A percentile compares a stretch with the other conserved stretches of the same genome.
Conservation (phyloP, 2,329 filamentous ascomycete species). For the Raffaelea albimanens region DNA sequence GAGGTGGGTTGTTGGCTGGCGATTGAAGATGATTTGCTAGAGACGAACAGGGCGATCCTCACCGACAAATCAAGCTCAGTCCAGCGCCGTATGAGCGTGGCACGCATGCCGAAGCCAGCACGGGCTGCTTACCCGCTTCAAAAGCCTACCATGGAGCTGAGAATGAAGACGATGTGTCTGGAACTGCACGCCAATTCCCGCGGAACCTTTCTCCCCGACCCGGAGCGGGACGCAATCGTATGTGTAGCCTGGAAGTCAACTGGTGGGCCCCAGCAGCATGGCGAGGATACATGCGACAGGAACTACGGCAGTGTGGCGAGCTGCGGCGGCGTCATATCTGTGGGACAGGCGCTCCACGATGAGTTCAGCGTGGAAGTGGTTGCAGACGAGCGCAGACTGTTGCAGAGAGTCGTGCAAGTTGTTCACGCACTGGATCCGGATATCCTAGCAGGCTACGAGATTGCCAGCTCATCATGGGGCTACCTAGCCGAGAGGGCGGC, state of each 20-base stretch:
- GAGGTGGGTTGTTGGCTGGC: slow-evolving; percentile 64
- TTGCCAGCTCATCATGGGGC: slow-evolving; percentile 89
- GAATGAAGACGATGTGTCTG: slow-evolving; percentile 94
- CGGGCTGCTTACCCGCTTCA: background rate
- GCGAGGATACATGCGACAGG: slow-evolving; percentile 18
- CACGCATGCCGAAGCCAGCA: background rate
- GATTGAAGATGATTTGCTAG: slow-evolving; percentile 22
- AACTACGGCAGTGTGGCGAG: background rate
- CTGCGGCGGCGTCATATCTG: slow-evolving; percentile 58
- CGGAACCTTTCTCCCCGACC: slow-evolving; percentile 73
- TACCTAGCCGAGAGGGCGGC: slow-evolving; percentile 87
- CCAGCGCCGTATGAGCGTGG: background rate
- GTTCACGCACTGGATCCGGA: slow-evolving; percentile 82
- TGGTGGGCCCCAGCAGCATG: slow-evolving; percentile 34
- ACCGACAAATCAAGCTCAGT: background rate
- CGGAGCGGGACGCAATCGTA: slow-evolving; percentile 78
- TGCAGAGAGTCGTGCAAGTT: slow-evolving; percentile 78
- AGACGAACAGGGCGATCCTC: slow-evolving; percentile 11
- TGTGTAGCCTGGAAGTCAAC: slow-evolving; percentile 85
- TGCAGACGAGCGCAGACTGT: slow-evolving; percentile 76
- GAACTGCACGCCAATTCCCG: slow-evolving; percentile 88
- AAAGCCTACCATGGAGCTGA: slow-evolving; percentile 39
- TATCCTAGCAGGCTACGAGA: slow-evolving; percentile 88
- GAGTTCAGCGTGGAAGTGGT: slow-evolving; percentile 57
- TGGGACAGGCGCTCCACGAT: slow-evolving; percentile 49